A percentile compares a stretch with the other conserved stretches of the same genome.
Evolutionary conservation across 768 basidiomycete genomes (phyloP).

Genomic region (Boletus vermiculosoides): DNA sequence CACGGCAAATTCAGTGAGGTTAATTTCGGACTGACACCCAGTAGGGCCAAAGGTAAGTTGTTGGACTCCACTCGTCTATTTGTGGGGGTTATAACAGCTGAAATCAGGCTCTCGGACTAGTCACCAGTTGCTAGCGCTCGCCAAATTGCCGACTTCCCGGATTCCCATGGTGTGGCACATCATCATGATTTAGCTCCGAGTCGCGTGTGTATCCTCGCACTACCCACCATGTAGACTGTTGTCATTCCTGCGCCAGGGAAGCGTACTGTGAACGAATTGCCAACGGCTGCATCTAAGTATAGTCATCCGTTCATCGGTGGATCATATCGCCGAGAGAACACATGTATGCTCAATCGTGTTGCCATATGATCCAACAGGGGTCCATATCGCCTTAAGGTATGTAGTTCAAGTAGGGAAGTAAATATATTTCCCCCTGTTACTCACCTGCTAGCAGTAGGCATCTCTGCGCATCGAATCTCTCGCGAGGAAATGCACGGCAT

Average conservation of each 20-base stretch:
- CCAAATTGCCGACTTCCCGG: not conserved
- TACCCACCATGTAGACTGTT: not conserved
- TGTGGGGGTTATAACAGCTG: not conserved
- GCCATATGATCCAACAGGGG: constrained; percentile 1
- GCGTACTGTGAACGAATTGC: not conserved
- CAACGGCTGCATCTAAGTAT: not conserved
- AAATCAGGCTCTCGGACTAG: not conserved
- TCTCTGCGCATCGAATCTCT: not conserved
- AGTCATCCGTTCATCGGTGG: not conserved
- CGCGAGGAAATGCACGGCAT: constrained; percentile 5
- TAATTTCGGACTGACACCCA: not conserved
- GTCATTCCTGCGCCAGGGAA: not conserved
- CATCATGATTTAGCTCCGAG: not conserved
- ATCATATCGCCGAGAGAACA: not conserved
- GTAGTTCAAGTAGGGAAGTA: not conserved
- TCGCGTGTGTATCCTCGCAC: not conserved
- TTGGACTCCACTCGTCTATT: not conserved
- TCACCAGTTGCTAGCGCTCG: not conserved
- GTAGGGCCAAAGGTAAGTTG: not conserved
- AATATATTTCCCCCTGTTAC: not conserved
- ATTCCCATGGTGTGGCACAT: not conserved
- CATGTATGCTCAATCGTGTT: not conserved
- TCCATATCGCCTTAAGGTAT: not conserved
- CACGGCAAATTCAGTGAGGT: not conserved
- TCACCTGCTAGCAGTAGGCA: not conserved